These are phyloP conservation scores for Trichoderma breve DNA, from an alignment of 2,329 filamentous ascomycete genomes.

Conservation along the genomic window DNA sequence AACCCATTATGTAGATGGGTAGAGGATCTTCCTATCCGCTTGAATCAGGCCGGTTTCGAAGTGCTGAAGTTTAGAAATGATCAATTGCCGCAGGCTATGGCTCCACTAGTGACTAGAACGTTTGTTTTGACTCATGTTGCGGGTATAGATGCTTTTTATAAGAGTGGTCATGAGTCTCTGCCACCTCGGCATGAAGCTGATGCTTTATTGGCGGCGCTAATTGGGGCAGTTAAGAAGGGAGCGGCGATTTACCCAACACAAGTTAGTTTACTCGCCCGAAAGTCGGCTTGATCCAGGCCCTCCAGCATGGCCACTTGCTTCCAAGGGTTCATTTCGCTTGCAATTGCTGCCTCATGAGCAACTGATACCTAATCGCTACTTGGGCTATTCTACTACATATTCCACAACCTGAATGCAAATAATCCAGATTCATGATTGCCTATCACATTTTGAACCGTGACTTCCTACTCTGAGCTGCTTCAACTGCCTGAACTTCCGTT, in stretches of 20 bases:
- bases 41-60: background rate
- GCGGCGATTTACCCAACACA: background rate
- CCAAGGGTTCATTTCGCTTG: background rate
- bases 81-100: background rate
- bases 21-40: background rate
- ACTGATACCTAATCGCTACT: background rate
- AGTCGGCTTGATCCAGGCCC: background rate
- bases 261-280: background rate
- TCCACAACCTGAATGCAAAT: background rate
- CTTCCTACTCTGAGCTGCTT: background rate
- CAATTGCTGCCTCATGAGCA: background rate
- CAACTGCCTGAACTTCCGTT: background rate
- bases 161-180: background rate
- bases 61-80: background rate
- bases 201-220: background rate
- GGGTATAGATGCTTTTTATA: background rate
- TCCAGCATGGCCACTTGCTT: background rate
- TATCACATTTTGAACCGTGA: background rate
- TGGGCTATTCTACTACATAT: background rate
- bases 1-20: background rate
- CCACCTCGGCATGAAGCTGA: background rate
- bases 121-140: background rate
- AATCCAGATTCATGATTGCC: background rate
- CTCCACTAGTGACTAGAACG: background rate
- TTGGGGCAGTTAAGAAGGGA: background rate